These are phyloP conservation scores for Cardamine chenopodiifolia DNA, from an alignment of 345 rosid species.

Conservation along the genomic window DNA sequence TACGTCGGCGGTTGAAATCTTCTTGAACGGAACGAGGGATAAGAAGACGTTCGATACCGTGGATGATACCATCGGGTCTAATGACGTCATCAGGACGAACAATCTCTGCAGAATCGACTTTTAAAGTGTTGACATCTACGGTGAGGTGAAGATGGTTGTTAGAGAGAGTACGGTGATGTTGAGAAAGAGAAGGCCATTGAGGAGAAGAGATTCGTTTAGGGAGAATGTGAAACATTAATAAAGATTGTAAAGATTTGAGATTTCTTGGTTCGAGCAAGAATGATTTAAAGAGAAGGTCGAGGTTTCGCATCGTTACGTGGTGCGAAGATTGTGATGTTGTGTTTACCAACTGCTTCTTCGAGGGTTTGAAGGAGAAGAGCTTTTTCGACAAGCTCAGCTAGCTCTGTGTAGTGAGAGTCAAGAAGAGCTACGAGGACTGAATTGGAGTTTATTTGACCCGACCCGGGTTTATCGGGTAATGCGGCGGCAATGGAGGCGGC, in stretches of 20 bases:
- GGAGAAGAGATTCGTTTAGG: conserved; percentile 58
- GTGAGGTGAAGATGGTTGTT: conserved; percentile 53
- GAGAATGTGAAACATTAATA: conserved; percentile 74
- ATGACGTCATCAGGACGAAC: conserved; percentile 48
- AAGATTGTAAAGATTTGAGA: conserved; percentile 74
- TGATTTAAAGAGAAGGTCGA: conserved; percentile 86
- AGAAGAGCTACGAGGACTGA: conserved; percentile 94
- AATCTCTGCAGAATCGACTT: conserved; percentile 55
- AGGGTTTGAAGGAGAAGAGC: conserved; percentile 88
- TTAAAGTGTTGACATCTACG: conserved; percentile 41
- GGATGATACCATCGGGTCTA: conserved; percentile 76
- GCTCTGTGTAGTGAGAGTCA: conserved; percentile 91
- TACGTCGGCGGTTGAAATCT: conserved; percentile 68
- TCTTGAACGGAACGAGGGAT: conserved; percentile 76
- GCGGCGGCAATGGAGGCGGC: conserved; percentile 39
- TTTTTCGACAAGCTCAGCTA: conserved; percentile 86
- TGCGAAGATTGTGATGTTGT: conserved; percentile 93
- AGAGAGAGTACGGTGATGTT: conserved; percentile 51
- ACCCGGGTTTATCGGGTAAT: conserved; percentile 52
- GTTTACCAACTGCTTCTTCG: conserved; percentile 78
- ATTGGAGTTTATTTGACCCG: conserved; percentile 77
- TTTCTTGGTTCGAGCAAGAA: conserved; percentile 94
- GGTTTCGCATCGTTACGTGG: conserved; percentile 79
- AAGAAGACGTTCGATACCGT: conserved; percentile 65
- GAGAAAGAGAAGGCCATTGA: conserved; percentile 54